phyloP scores from a whole-genome alignment of 148 eudicot genomes.

The Dysphania ambrosioides region DNA sequence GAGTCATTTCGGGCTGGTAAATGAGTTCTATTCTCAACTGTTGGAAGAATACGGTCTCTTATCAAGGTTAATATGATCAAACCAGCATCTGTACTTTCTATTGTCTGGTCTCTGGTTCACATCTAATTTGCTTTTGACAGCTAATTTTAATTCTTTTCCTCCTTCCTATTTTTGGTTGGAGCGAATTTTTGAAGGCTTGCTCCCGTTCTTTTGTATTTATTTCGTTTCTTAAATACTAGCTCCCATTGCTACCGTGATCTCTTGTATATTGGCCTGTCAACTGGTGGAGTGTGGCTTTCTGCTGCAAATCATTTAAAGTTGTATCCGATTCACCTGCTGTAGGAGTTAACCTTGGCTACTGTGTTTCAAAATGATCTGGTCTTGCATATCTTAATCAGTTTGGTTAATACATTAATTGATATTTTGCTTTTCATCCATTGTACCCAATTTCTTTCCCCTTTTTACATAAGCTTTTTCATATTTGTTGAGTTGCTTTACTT shows the following conservation, averaged over 20 bases:
- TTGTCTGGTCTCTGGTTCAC: not conserved
- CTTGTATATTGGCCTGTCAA: conserved; percentile 17
- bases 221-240: not conserved
- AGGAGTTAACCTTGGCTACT: not conserved
- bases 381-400: not conserved
- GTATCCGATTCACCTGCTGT: not conserved
- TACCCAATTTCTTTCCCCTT: too few relatives aligned
- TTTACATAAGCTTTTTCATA: too few relatives aligned
- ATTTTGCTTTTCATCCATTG: too few relatives aligned
- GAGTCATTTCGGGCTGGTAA: conserved; percentile 67
- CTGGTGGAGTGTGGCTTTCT: not conserved
- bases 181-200: not conserved
- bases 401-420: too few relatives aligned
- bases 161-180: not conserved
- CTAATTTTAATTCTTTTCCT: not conserved
- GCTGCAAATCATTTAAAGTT: not conserved
- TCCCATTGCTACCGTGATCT: not conserved
- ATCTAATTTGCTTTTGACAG: not conserved
- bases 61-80: too few relatives aligned
- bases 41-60: not conserved
- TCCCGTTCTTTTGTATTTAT: not conserved
- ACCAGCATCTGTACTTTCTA: conserved; percentile 3
- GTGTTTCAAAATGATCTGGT: not conserved
- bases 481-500: too few relatives aligned
- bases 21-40: conserved; percentile 8